phyloP scores from a whole-genome alignment of 495 filamentous ascomycete species.

The Filosporella fistucella region DNA sequence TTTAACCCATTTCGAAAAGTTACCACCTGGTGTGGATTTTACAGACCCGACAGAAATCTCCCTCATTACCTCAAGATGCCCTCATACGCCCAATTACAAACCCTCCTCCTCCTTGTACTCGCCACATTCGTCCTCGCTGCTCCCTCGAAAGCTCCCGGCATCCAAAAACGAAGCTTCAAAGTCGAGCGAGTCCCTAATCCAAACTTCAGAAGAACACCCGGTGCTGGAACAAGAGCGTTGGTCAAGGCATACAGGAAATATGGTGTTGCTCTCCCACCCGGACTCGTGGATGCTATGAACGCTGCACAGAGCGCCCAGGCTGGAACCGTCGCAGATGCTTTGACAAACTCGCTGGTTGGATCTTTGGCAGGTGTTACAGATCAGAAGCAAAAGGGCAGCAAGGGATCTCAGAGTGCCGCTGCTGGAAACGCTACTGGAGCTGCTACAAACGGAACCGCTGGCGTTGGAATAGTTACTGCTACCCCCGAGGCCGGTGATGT shows the following conservation, averaged over 20 bases:
- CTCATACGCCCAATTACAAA: constrained; percentile 26
- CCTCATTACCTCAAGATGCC: constrained; percentile 26
- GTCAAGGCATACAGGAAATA: constrained; percentile 62
- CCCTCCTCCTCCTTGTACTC: constrained; percentile 34
- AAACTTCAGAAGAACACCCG: constrained; percentile 46
- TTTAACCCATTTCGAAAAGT: too few species aligned
- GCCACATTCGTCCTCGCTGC: constrained; percentile 34
- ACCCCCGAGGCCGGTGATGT: constrained; percentile 58
- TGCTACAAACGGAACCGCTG: constrained; percentile 23
- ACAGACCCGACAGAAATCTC: too few species aligned
- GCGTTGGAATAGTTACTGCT: constrained; percentile 53
- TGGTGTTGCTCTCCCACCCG: constrained; percentile 42
- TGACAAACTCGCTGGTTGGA: not conserved
- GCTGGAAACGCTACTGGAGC: constrained; percentile 1
- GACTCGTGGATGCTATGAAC: constrained; percentile 31
- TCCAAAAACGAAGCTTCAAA: constrained; percentile 41
- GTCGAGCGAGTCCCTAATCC: constrained; percentile 53
- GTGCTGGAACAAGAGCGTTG: constrained; percentile 39
- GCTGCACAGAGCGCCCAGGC: not conserved
- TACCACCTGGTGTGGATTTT: constrained; percentile 22
- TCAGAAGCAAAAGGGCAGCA: constrained; percentile 23
- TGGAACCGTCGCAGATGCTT: constrained; percentile 5
- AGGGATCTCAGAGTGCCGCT: constrained; percentile 16
- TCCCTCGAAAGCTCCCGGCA: constrained; percentile 6
- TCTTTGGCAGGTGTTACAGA: not conserved